A percentile compares a stretch with the other conserved stretches of the same genome.
phyloP scores from a whole-genome alignment of 768 basidiomycete species.

The Rhizopogon vulgaris region DNA sequence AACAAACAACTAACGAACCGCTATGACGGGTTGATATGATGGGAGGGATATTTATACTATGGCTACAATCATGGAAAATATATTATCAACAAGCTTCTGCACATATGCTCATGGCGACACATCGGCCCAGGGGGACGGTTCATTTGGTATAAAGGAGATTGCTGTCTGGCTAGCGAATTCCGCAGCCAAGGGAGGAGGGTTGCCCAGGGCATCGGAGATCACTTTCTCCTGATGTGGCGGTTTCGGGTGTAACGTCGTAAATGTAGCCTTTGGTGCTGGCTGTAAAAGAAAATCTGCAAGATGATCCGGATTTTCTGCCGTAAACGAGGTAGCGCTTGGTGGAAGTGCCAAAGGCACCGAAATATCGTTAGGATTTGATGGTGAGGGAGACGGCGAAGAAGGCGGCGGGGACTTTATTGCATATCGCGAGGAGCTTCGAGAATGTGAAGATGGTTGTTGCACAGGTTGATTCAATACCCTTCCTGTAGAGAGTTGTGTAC shows the following conservation, averaged over 20 bases:
- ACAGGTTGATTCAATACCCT: not conserved
- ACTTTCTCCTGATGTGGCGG: constrained; percentile 8
- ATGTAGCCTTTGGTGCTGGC: constrained; percentile 18
- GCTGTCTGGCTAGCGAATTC: constrained; percentile 4
- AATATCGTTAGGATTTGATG: not conserved
- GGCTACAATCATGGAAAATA: not conserved
- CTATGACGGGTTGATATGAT: too few relatives aligned
- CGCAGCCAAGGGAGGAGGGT: constrained; percentile 4
- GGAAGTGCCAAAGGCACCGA: not conserved
- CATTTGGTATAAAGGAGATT: constrained; percentile 15
- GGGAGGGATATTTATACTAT: not conserved
- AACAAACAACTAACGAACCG: too few relatives aligned
- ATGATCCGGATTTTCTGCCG: constrained; percentile 7
- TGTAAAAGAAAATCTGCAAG: constrained; percentile 12
- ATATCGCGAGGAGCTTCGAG: constrained; percentile 2
- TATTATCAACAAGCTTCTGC: not conserved
- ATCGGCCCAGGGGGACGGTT: constrained; percentile 28
- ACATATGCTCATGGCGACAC: not conserved
- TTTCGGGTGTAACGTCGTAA: constrained; percentile 13
- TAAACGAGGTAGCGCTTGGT: constrained; percentile 1
- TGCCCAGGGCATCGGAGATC: constrained; percentile 1
- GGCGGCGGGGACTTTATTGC: constrained; percentile 3
- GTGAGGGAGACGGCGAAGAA: not conserved
- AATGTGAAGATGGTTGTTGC: constrained; percentile 3
- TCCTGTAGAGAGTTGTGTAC: constrained; percentile 5